Conservation (phyloP, 2,329 filamentous ascomycete species). For the Pestalotiopsis sp. region DNA sequence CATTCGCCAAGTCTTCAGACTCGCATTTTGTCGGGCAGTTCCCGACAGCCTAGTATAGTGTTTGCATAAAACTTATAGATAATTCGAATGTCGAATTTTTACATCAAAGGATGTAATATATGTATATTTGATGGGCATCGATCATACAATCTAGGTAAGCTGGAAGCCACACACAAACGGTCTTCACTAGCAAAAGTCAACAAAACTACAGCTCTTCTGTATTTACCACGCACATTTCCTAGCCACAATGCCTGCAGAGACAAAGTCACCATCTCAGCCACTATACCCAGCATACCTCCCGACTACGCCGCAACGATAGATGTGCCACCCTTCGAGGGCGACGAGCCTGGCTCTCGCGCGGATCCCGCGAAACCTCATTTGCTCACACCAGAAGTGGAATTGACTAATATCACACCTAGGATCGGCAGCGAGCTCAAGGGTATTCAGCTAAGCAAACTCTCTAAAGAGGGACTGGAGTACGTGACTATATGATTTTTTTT, state of each 20-base stretch:
- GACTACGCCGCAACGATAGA: conserved; percentile 25
- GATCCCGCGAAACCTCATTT: conserved; percentile 28
- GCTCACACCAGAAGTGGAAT: conserved; percentile 18
- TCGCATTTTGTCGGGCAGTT: not conserved
- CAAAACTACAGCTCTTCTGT: not conserved
- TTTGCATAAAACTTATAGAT: not conserved
- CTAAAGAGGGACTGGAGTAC: conserved; percentile 26
- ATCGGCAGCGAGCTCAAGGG: conserved; percentile 32
- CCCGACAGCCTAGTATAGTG: not conserved
- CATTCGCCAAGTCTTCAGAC: not conserved
- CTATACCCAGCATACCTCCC: conserved; percentile 36
- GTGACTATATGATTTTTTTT: not conserved
- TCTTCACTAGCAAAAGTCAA: not conserved
- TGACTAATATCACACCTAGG: conserved; percentile 30
- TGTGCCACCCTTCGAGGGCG: conserved; percentile 30
- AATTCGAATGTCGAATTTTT: not conserved
- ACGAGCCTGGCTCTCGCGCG: conserved; percentile 34
- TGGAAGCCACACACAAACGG: not conserved
- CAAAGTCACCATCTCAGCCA: conserved; percentile 28
- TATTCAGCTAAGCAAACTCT: conserved; percentile 30
- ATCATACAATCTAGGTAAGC: too few relatives aligned
- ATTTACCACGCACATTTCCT: not conserved
- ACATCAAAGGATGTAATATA: too few relatives aligned
- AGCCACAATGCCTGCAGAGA: not conserved
- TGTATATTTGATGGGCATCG: too few relatives aligned